Evolutionary conservation across 495 filamentous ascomycete genomes (phyloP), one percentile per base, ranked within the genome.

Genomic region (Penicillium maclennaniae): DNA sequence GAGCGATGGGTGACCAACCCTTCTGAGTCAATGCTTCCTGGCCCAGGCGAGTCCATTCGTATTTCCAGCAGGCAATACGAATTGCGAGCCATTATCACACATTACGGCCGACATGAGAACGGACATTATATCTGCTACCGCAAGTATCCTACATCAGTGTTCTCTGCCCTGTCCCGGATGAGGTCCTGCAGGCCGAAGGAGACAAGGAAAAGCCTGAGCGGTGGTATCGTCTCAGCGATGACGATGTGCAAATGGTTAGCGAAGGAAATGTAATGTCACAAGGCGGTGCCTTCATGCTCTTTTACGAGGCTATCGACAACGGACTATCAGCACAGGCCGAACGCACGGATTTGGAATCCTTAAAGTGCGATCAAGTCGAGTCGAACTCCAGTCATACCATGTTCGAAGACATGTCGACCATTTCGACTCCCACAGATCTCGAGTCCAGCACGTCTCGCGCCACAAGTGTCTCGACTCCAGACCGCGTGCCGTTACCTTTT

Each of bases 41-140:
- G 70, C 6, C 56, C 55, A 8, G 62, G 65, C 12, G 69, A 72
- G 68, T 40, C 77, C 39, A 47, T 58, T 14, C 53, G 65, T 44
- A 38, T 58, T 10, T 31, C 56, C 37, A 79, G 75, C n/a, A 81
- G 78, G n/a, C 69, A 81, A 0, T 98, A 95, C 63, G 81, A 88
- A 60, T 73, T 98, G 25, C 84, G 88, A 19, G 89, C 91, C 7
- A 88, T 95, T 2, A 79, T 97, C 20, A 90, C 89, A 4, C 93
- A 99, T 68, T 86, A 87, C 53, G 95, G 93, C 5, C 78, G 85
- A 17, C 95, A 97, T 63, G 90, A 96, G 53, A 96, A 93, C 56
- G 95, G 95, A 0, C 95, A 99, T 71, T 97, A 99, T 60, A 83
- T 96, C 47, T 92, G 89, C 63, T 97, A 93, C 62, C 75, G 89